phyloP scores from a whole-genome alignment of 1,284 basidiomycete species.

The Ustilago bromivora region DNA sequence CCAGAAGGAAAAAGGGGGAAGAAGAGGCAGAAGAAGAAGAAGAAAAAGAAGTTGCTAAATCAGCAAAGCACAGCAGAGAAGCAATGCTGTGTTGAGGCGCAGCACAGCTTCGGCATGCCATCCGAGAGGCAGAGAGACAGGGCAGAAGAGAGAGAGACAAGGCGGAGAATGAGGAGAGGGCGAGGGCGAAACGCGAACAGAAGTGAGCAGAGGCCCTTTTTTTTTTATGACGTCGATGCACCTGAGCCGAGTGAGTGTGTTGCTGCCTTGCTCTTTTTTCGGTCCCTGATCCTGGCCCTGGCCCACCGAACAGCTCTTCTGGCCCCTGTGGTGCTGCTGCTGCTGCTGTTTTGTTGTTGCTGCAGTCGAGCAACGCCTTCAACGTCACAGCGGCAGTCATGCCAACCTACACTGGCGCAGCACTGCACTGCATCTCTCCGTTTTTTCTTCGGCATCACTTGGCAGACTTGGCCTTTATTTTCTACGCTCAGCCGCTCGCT shows the following conservation, averaged over 20 bases:
- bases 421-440: constrained; percentile 1
- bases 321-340: too few species aligned
- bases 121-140: neutral
- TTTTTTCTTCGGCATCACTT: neutral
- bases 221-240: constrained; percentile 14
- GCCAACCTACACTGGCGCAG: neutral
- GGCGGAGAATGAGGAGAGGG: too few species aligned
- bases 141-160: neutral
- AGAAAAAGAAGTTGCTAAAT: too few species aligned
- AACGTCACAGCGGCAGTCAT: constrained; percentile 11
- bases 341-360: neutral
- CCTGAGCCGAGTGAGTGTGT: neutral
- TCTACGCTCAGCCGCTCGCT: neutral
- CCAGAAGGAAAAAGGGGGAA: neutral
- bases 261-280: neutral
- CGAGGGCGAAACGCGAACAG: too few species aligned
- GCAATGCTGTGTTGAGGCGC: constrained; percentile 1
- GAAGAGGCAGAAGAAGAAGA: too few species aligned
- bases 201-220: neutral
- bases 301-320: neutral
- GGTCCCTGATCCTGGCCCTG: neutral
- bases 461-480: neutral
- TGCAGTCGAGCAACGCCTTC: neutral
- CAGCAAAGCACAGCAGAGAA: neutral
- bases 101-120: constrained; percentile 11